Percentiles rank a stretch among this genome's conserved stretches.
Evolutionary conservation across 768 basidiomycete genomes (phyloP).

Genomic region (Auriscalpium orientale): DNA sequence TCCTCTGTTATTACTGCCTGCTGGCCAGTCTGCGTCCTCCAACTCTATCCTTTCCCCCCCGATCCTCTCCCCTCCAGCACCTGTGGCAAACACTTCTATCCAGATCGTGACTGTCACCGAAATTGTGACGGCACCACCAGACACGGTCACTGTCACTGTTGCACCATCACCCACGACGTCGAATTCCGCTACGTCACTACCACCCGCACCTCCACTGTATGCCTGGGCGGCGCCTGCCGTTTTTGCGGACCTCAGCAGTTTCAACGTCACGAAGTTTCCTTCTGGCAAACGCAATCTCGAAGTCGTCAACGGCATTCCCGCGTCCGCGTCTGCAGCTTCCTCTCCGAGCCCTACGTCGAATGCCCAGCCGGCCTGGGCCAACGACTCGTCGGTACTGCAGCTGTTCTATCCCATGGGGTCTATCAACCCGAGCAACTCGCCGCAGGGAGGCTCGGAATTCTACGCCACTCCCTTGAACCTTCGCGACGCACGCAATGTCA

Average conservation of each 20-base stretch:
- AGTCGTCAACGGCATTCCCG: conserved; percentile 8
- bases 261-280: conserved; percentile 9
- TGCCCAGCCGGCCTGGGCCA: conserved; percentile 19
- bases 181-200: neutral
- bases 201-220: neutral
- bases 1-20: no score
- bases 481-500: conserved; percentile 40
- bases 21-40: no score
- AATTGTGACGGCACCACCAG: neutral
- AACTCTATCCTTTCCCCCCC: no score
- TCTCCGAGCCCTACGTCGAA: conserved; percentile 4
- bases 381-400: conserved; percentile 42
- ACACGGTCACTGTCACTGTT: neutral
- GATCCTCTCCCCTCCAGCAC: no score
- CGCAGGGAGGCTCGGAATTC: conserved; percentile 70
- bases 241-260: conserved; percentile 7
- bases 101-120: neutral
- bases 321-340: neutral
- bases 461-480: conserved; percentile 44
- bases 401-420: conserved; percentile 63
- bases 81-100: no score
- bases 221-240: conserved; percentile 3
- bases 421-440: conserved; percentile 50
- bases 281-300: conserved; percentile 8
- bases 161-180: neutral